Evolutionary conservation across 176 grass and related monocot species (phyloP).

Genomic region (Elymus sibiricus): DNA sequence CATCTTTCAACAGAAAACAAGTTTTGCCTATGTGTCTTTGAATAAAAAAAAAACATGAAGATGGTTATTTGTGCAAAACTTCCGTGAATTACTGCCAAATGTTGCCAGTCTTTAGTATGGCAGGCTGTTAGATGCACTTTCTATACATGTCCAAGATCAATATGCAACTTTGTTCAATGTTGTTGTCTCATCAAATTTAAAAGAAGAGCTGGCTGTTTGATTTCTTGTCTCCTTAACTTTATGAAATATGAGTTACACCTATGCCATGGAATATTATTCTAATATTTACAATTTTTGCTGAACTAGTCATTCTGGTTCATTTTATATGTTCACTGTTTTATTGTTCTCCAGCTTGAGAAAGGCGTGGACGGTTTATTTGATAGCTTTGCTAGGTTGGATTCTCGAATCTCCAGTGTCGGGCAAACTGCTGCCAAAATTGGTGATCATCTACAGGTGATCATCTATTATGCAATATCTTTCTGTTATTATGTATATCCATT

Average conservation of each 20-base stretch:
- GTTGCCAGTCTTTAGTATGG: background rate
- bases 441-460: slow-evolving; percentile 95
- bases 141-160: background rate
- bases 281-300: slow-evolving; percentile 2
- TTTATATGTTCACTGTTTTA: slow-evolving; percentile 26
- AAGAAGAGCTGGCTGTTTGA: background rate
- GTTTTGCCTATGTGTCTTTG: background rate
- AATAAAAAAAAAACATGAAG: background rate
- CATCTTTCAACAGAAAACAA: background rate
- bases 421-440: slow-evolving; percentile 99
- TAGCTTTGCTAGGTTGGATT: slow-evolving; percentile 94
- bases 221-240: background rate
- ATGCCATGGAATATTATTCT: background rate
- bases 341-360: slow-evolving; percentile 82
- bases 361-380: slow-evolving; percentile 97
- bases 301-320: background rate
- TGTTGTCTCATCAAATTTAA: background rate
- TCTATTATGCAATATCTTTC: slow-evolving; percentile 20
- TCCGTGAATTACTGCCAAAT: background rate
- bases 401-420: slow-evolving; percentile 96
- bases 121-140: background rate
- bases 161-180: background rate
- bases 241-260: background rate
- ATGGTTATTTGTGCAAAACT: slow-evolving; percentile 1
- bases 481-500: slow-evolving; percentile 9